These are phyloP conservation scores for Candida maesae DNA, from an alignment of 805 yeast genomes.

Conservation along the genomic window DNA sequence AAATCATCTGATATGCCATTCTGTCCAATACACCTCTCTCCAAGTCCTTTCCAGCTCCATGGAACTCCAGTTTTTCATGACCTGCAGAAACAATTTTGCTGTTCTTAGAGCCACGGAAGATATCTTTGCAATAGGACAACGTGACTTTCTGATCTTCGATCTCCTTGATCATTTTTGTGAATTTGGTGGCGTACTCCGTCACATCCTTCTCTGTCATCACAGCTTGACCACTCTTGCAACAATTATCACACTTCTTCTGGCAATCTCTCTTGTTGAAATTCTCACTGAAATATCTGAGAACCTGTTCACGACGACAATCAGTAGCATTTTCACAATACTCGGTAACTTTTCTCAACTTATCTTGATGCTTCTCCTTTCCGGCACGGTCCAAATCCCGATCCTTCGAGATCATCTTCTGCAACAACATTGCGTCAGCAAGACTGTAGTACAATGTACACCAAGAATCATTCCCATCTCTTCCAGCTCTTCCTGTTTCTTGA, in stretches of 20 bases:
- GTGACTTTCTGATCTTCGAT: slow-evolving; percentile 65
- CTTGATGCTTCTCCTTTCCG: slow-evolving; percentile 72
- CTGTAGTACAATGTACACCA: slow-evolving; percentile 81
- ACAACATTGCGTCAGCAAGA: slow-evolving; percentile 71
- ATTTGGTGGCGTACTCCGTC: slow-evolving; percentile 55
- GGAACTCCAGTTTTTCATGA: slow-evolving; percentile 54
- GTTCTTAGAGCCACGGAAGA: slow-evolving; percentile 67
- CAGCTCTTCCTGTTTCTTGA: slow-evolving; percentile 98
- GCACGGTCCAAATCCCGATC: slow-evolving; percentile 63
- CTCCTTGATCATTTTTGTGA: slow-evolving; percentile 54
- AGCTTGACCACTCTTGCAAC: slow-evolving; percentile 44
- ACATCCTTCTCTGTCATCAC: slow-evolving; percentile 59
- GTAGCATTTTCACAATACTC: slow-evolving; percentile 88
- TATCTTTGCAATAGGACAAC: slow-evolving; percentile 74
- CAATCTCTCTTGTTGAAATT: slow-evolving; percentile 65
- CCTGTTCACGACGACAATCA: slow-evolving; percentile 88
- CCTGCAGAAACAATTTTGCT: slow-evolving; percentile 61
- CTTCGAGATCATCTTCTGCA: slow-evolving; percentile 72
- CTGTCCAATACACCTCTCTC: slow-evolving; percentile 75
- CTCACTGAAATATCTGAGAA: slow-evolving; percentile 88
- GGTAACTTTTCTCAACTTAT: slow-evolving; percentile 75
- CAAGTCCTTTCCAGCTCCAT: slow-evolving; percentile 66
- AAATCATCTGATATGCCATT: slow-evolving; percentile 71
- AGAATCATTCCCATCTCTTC: slow-evolving; percentile 85
- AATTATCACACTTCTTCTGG: slow-evolving; percentile 78